Evolutionary conservation across 1,139 yeast genomes (phyloP), one percentile per base, ranked within the genome.

Genomic region (Lodderomyces parapsilosis): DNA sequence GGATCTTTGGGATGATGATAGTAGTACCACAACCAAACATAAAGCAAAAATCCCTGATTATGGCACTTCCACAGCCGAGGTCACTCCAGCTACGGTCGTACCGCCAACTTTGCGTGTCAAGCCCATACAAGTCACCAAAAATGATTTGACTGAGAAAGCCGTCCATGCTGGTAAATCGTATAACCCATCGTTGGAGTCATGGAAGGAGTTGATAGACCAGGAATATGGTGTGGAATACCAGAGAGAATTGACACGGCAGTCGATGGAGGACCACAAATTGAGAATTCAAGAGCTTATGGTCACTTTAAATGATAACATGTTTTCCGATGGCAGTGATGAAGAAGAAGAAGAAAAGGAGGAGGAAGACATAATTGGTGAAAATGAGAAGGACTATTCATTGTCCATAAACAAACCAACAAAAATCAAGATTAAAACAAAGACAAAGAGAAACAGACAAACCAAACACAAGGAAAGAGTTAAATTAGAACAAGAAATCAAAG

Each of bases 141-240:
- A 58, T 6, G 63, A 52, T 20, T 47, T 52, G 22, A 50, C 50
- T 10, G 43, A 55, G 10, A 57, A 62, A 32, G 44, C 52, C 6
- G 48, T 82, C 6, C 85, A 83, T 55, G 93, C 84, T 2, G 99
- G 99, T 43, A 86, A 86, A 62, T 91, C 98, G 2, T 93, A 93
- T 60, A 93, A 93, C 60, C 99, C 99, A 28, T 78, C 94, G 11
- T 71, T 85, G 50, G 86, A 84, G 47, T 81, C 88, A 28, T 93
- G 99, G 99, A 80, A 81, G 56, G 68, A 67, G 24, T 72, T 91
- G 54, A 78, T 93, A 44, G 70, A 79, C 47, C 70, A 73, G 46
- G 97, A 90, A 63, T 84, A 76, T 54, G 73, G 63, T 43, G 69
- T 72, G 43, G 96, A 90, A 58, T 76, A 81, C 55, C 72, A 77